Evolutionary conservation across 2,329 filamentous ascomycete species (phyloP).

Genomic region (Fusarium pininemorale): DNA sequence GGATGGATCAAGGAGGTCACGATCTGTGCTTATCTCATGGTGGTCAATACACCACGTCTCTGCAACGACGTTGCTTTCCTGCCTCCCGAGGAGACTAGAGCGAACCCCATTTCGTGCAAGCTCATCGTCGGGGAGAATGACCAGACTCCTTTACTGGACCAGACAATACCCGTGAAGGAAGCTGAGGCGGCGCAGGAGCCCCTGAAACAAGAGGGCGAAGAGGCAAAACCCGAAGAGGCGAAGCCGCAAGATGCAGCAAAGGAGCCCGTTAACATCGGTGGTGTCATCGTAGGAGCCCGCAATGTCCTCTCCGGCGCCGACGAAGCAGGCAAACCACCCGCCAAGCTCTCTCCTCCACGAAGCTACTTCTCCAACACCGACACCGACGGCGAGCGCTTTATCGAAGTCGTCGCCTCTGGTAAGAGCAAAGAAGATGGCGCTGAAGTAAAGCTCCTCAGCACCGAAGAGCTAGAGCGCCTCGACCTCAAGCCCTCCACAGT

Average conservation of each 20-base stretch:
- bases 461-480: slow-evolving; percentile 73
- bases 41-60: slow-evolving; percentile 87
- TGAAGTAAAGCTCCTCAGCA: slow-evolving; percentile 66
- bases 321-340: slow-evolving; percentile 57
- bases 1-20: slow-evolving; percentile 93
- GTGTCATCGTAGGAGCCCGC: slow-evolving; percentile 62
- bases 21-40: slow-evolving; percentile 93
- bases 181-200: slow-evolving; percentile 11
- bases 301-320: slow-evolving; percentile 57
- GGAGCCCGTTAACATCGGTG: slow-evolving; percentile 59
- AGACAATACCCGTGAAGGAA: slow-evolving; percentile 46
- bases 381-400: slow-evolving; percentile 41
- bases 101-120: slow-evolving; percentile 80
- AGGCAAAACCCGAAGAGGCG: not conserved
- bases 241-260: slow-evolving; percentile 44
- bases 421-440: slow-evolving; percentile 67
- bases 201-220: slow-evolving; percentile 19
- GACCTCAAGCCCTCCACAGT: slow-evolving; percentile 73
- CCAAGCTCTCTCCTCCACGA: slow-evolving; percentile 57
- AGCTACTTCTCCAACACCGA: slow-evolving; percentile 48
- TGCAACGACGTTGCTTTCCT: slow-evolving; percentile 89
- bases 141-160: slow-evolving; percentile 52
- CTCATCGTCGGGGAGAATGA: slow-evolving; percentile 66
- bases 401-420: slow-evolving; percentile 58
- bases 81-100: slow-evolving; percentile 79